These are phyloP conservation scores for Xenosphaeropsis pyriputrescens DNA, from an alignment of 2,329 filamentous ascomycete species.

Conservation along the genomic window DNA sequence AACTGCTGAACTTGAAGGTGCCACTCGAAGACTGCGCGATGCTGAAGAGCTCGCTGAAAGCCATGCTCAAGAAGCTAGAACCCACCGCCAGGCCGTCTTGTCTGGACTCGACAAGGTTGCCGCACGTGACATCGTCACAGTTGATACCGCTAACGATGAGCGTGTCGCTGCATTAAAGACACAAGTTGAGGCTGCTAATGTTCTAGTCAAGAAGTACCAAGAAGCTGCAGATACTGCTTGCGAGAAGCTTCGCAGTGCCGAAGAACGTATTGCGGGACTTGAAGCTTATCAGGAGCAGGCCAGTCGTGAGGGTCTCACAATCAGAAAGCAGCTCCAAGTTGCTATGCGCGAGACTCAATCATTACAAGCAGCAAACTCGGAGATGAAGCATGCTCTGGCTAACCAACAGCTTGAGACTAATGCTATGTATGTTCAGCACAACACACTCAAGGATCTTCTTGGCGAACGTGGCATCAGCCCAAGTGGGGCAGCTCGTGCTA, in stretches of 20 bases:
- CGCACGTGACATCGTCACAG: conserved; percentile 32
- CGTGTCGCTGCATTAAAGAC: conserved; percentile 61
- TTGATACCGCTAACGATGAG: conserved; percentile 39
- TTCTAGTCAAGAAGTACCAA: conserved; percentile 76
- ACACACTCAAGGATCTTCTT: conserved; percentile 83
- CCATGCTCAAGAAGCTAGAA: conserved; percentile 73
- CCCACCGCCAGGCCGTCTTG: conserved; percentile 71
- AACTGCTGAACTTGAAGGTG: conserved; percentile 60
- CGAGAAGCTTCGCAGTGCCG: conserved; percentile 79
- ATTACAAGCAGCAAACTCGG: conserved; percentile 67
- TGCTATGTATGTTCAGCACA: conserved; percentile 81
- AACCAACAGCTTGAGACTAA: conserved; percentile 88
- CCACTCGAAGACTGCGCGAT: conserved; percentile 62
- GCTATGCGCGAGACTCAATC: conserved; percentile 71
- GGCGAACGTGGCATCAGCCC: conserved; percentile 78
- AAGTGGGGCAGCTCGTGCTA: conserved; percentile 53
- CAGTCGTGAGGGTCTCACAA: conserved; percentile 79
- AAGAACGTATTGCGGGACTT: conserved; percentile 90
- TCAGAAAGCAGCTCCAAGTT: conserved; percentile 78
- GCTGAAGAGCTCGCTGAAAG: conserved; percentile 80
- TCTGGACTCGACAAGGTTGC: conserved; percentile 66
- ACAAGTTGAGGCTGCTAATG: conserved; percentile 66
- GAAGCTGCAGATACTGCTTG: conserved; percentile 74
- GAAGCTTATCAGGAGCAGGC: conserved; percentile 97
- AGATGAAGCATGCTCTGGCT: conserved; percentile 70